Conservation (phyloP, 1,139 yeast species). For the Williopsis jadinii region DNA sequence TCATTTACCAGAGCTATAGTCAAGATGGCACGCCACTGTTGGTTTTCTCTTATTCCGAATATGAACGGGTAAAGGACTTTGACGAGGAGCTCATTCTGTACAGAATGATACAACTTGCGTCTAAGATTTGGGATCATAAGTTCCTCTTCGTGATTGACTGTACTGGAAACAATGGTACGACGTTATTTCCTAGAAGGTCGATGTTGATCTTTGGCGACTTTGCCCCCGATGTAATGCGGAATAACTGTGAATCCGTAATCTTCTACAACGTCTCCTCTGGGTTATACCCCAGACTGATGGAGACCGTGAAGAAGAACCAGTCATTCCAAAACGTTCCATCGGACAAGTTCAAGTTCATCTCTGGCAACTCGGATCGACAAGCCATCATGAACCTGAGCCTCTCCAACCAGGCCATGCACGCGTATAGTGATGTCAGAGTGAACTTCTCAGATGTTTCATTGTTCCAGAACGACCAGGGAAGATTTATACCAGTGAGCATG, state of each 20-base stretch:
- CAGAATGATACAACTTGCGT: constrained; percentile 58
- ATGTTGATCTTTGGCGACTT: constrained; percentile 30
- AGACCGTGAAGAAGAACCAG: constrained; percentile 20
- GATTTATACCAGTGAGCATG: constrained; percentile 49
- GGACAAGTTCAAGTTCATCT: constrained; percentile 25
- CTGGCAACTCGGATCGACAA: constrained; percentile 44
- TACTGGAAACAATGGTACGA: constrained; percentile 45
- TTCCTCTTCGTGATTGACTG: constrained; percentile 63
- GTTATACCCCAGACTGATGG: constrained; percentile 31
- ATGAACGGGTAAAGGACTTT: constrained; percentile 31
- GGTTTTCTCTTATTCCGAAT: constrained; percentile 43
- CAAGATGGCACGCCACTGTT: constrained; percentile 70
- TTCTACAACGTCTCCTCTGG: constrained; percentile 55
- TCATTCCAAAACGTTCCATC: constrained; percentile 13
- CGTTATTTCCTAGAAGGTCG: constrained; percentile 25
- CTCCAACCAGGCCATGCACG: constrained; percentile 30
- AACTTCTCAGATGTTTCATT: constrained; percentile 51
- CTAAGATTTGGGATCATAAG: constrained; percentile 68
- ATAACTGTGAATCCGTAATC: constrained; percentile 49
- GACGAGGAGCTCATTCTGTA: constrained; percentile 55
- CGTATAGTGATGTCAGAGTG: constrained; percentile 50
- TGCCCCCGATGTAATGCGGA: constrained; percentile 40
- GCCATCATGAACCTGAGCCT: constrained; percentile 45
- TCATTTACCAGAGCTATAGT: constrained; percentile 59
- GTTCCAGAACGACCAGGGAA: constrained; percentile 34